Evolutionary conservation across 352 stramenopile species (phyloP), one percentile per base, ranked within the genome.

Genomic region (Phytophthora chlamydospora): DNA sequence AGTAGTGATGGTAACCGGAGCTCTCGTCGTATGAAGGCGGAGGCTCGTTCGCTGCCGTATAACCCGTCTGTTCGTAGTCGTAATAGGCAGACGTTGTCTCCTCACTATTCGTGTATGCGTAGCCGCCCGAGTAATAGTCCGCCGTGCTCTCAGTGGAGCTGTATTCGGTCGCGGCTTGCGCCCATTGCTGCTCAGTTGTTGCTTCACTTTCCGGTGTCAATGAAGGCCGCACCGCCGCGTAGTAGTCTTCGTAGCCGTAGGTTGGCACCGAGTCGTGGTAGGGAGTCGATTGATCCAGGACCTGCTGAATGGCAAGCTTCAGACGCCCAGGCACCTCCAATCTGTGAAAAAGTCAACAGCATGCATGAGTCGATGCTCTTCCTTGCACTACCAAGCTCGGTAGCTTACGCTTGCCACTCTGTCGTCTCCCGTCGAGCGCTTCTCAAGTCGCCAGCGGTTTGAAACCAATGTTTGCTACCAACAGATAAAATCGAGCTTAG

Each of bases 391-490:
- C 3, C 12, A 27, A 13, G 24, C 9, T 8, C 0, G 41, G 4
- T 8, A 41, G 73, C 76, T 16, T 81, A 90, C 80, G 66, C 54
- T 40, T 81, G 78, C 80, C 80, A 90, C 32, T 87, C 76, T 6
- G 66, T 56, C 10, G 63, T 45, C 14, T 75, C 76, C 6, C 69
- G 52, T 10, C 68, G 62, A 31, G 76, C 80, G 12, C 66, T 73
- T 8, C 80, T 79, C 24, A 90, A 53, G 44, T 90, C 80, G 0
- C 68, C 73, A 5, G 78, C 80, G 0, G 75, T 87, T 56, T 88
- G 80, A 44, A 90, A 87, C 80, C 80, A 90, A 51, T 90, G 68
- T 34, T 81, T 86, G 40, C 78, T 90, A 48, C 12, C 27, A n/a
- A 32, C 14, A 52, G 14, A 62, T 31, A 9, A 3, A 53, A 36